phyloP scores from a whole-genome alignment of 2,329 filamentous ascomycete genomes.

The Trichocomaceae sp. region DNA sequence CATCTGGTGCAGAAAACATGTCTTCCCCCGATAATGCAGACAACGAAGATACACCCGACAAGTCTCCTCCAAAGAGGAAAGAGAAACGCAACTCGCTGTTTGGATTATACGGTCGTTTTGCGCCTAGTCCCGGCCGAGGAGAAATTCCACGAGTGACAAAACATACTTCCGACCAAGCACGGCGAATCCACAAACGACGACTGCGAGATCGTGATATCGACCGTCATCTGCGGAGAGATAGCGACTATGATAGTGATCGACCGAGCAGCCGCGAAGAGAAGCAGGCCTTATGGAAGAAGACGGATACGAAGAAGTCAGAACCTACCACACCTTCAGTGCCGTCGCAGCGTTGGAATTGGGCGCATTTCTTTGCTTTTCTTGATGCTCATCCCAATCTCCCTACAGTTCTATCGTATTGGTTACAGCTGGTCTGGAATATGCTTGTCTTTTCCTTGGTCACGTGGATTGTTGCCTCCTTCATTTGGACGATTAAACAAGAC shows the following conservation, averaged over 20 bases:
- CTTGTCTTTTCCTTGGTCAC: constrained; percentile 43
- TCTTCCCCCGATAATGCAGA: constrained; percentile 41
- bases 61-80: constrained; percentile 32
- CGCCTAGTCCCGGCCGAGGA: constrained; percentile 55
- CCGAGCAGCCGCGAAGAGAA: constrained; percentile 31
- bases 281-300: constrained; percentile 19
- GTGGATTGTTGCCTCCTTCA: constrained; percentile 64
- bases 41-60: constrained; percentile 25
- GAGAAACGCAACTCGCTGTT: constrained; percentile 36
- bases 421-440: constrained; percentile 52
- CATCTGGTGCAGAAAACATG: constrained; percentile 36
- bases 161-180: constrained; percentile 41
- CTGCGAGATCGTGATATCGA: constrained; percentile 44
- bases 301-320: background rate
- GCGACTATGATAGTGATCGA: constrained; percentile 38
- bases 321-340: constrained; percentile 13
- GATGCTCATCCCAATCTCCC: constrained; percentile 60
- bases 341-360: constrained; percentile 35
- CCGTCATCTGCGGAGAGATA: constrained; percentile 34
- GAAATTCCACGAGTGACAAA: constrained; percentile 50
- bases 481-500: constrained; percentile 65
- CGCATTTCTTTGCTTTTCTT: constrained; percentile 54
- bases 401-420: constrained; percentile 59
- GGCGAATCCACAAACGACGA: constrained; percentile 45
- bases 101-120: constrained; percentile 38